These are phyloP conservation scores for Closterium sp. DNA, from an alignment of 139 green algal species.

Conservation along the genomic window DNA sequence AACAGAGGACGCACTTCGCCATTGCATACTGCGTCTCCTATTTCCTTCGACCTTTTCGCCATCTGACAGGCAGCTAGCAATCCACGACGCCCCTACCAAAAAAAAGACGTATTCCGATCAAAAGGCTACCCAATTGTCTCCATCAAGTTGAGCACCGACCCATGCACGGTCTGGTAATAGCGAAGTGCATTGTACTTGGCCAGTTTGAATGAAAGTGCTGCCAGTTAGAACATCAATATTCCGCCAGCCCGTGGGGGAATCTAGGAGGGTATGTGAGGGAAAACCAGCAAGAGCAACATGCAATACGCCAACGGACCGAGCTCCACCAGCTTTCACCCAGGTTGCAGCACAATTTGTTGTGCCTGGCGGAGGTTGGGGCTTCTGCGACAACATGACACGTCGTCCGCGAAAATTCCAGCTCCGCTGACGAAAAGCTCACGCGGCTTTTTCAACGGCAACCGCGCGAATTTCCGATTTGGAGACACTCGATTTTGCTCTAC, in stretches of 20 bases:
- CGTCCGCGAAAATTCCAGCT: not conserved
- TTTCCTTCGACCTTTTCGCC: not conserved
- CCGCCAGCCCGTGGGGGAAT: too few species aligned
- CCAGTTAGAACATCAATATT: too few species aligned
- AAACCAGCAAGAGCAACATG: too few species aligned
- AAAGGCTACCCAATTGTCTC: not conserved
- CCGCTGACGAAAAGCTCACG: not conserved
- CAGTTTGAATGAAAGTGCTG: not conserved
- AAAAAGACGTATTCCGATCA: not conserved
- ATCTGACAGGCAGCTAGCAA: not conserved
- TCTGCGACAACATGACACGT: not conserved
- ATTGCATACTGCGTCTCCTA: not conserved
- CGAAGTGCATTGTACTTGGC: not conserved
- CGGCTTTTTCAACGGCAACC: not conserved
- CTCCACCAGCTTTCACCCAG: too few species aligned
- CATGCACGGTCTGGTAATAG: not conserved
- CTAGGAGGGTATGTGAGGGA: too few species aligned
- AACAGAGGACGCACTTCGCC: not conserved
- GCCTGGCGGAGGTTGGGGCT: not conserved
- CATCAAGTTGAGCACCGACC: not conserved
- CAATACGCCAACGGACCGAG: too few species aligned
- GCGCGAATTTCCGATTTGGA: not conserved
- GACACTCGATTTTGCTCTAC: not conserved
- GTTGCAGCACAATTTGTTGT: too few species aligned
- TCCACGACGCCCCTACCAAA: not conserved